Evolutionary conservation across 2,329 filamentous ascomycete genomes (phyloP).

Genomic region (Nannizziopsis barbatae): DNA sequence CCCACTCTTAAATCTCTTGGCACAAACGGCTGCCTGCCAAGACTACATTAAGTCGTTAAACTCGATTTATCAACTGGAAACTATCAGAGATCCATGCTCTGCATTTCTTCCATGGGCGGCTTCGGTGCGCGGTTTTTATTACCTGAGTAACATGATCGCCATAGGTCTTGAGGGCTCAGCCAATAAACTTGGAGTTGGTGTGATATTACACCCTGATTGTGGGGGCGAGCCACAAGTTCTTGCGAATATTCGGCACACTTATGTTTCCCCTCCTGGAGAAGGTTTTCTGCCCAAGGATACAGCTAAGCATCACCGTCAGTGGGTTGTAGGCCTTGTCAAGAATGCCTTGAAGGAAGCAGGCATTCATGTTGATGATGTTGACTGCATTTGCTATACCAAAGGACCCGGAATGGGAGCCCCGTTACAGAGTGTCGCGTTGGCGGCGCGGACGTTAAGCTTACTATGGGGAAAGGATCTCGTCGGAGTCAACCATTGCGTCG

Average conservation of each 20-base stretch:
- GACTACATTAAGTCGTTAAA: not conserved
- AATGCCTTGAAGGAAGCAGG: conserved; percentile 62
- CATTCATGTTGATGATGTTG: conserved; percentile 53
- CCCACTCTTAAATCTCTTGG: conserved; percentile 2
- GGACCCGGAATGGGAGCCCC: conserved; percentile 96
- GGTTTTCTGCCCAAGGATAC: conserved; percentile 97
- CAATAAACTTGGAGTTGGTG: conserved; percentile 91
- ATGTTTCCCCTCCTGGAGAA: conserved; percentile 77
- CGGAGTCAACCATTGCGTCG: conserved; percentile 95
- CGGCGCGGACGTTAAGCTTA: conserved; percentile 66
- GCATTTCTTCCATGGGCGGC: not conserved
- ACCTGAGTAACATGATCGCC: conserved; percentile 44
- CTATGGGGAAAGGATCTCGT: conserved; percentile 84
- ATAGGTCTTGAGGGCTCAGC: conserved; percentile 82
- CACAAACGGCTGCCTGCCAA: not conserved
- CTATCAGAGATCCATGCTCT: not conserved
- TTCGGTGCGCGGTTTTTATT: not conserved
- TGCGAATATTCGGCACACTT: conserved; percentile 90
- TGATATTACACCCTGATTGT: conserved; percentile 63
- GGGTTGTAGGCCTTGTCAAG: conserved; percentile 72
- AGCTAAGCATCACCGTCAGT: conserved; percentile 76
- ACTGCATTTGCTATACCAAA: conserved; percentile 91
- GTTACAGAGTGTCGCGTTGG: conserved; percentile 73
- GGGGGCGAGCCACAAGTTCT: conserved; percentile 56
- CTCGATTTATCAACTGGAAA: not conserved